These are phyloP conservation scores for Butyriboletus loyo DNA, from an alignment of 768 basidiomycete species.

Conservation along the genomic window DNA sequence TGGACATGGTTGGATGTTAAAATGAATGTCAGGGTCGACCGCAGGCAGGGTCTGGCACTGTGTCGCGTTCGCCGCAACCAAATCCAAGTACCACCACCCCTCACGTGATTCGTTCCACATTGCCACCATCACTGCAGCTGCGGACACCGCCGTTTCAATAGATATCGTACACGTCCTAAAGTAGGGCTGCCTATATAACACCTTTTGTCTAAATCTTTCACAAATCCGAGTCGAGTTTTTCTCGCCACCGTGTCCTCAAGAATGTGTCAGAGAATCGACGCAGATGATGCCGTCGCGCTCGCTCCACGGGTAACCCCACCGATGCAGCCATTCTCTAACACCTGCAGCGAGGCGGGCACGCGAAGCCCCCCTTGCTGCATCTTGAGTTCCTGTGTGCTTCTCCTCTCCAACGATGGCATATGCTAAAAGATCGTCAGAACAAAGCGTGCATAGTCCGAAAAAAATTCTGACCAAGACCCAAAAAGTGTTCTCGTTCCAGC, in stretches of 20 bases:
- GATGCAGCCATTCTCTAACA: constrained; percentile 86
- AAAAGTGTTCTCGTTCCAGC: constrained; percentile 86
- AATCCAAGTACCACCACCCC: background rate
- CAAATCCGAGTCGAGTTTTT: background rate
- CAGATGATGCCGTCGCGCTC: constrained; percentile 89
- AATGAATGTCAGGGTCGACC: background rate
- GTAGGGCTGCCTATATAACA: background rate
- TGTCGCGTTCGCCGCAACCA: constrained; percentile 13
- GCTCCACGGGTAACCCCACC: constrained; percentile 96
- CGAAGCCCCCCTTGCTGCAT: constrained; percentile 75
- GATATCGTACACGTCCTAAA: constrained; percentile 8
- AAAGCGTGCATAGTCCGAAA: background rate
- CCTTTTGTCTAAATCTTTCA: constrained; percentile 7
- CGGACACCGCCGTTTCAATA: background rate
- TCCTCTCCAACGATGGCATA: constrained; percentile 94
- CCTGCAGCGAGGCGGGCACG: constrained; percentile 80
- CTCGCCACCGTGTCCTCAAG: constrained; percentile 19
- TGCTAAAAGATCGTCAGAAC: constrained; percentile 41
- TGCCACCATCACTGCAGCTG: background rate
- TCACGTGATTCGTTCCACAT: constrained; percentile 12
- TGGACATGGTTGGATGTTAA: constrained; percentile 29
- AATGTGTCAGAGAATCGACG: constrained; percentile 81
- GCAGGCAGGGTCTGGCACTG: background rate
- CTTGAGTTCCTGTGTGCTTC: constrained; percentile 93
- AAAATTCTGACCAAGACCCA: constrained; percentile 67